Percentiles rank a stretch among this genome's conserved stretches.
phyloP scores from a whole-genome alignment of 768 basidiomycete species.

The Crepidotus variabilis region DNA sequence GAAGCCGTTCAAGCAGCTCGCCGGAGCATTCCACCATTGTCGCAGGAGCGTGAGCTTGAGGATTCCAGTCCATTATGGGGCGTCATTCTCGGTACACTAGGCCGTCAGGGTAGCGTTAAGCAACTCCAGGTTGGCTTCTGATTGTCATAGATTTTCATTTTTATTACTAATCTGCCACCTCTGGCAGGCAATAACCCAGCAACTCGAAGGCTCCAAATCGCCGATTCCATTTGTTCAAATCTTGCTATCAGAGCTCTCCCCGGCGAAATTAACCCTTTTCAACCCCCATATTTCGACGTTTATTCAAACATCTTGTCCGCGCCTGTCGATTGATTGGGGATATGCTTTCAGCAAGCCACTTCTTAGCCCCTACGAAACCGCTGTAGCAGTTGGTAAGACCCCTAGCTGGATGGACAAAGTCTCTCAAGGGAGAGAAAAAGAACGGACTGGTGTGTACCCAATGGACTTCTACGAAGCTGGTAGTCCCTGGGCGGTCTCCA shows the following conservation, averaged over 20 bases:
- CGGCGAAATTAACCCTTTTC: constrained; percentile 87
- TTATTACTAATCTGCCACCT: neutral
- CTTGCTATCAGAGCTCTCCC: constrained; percentile 94
- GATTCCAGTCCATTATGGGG: constrained; percentile 63
- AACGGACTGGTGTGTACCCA: constrained; percentile 59
- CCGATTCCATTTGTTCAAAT: constrained; percentile 83
- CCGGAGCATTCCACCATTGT: constrained; percentile 46
- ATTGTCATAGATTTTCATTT: neutral
- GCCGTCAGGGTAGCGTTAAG: constrained; percentile 88
- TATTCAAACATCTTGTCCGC: constrained; percentile 94
- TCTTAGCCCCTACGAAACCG: constrained; percentile 90
- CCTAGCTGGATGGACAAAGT: constrained; percentile 58
- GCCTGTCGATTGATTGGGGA: constrained; percentile 98
- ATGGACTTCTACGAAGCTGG: constrained; percentile 96
- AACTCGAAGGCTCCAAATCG: constrained; percentile 50
- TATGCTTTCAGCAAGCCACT: constrained; percentile 90
- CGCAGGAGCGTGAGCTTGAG: constrained; percentile 12
- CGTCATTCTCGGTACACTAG: constrained; percentile 89
- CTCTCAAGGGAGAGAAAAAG: constrained; percentile 16
- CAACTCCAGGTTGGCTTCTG: constrained; percentile 64
- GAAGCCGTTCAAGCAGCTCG: constrained; percentile 75
- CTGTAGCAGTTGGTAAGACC: constrained; percentile 72
- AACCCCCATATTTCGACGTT: constrained; percentile 80
- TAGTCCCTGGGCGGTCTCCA: constrained; percentile 71
- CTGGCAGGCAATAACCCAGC: constrained; percentile 66